Evolutionary conservation across 2,329 filamentous ascomycete species (phyloP).

Genomic region (Hypoxylon sp.): DNA sequence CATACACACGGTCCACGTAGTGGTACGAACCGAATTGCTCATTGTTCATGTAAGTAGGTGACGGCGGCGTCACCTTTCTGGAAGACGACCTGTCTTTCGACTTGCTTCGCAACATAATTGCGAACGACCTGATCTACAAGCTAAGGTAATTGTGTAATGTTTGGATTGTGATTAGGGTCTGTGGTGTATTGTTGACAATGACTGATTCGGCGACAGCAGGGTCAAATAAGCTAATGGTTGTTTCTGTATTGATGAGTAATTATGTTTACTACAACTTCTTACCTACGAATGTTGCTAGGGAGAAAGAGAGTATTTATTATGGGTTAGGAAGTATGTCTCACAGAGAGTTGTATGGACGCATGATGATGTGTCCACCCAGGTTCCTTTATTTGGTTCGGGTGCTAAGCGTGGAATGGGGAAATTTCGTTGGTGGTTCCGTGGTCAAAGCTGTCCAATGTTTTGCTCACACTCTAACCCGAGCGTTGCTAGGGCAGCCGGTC

Average conservation of each 20-base stretch:
- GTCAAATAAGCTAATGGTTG: conserved; percentile 22
- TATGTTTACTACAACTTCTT: conserved; percentile 38
- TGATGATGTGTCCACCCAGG: conserved; percentile 49
- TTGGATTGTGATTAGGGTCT: conserved; percentile 14
- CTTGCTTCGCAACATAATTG: conserved; percentile 50
- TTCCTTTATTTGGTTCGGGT: conserved; percentile 41
- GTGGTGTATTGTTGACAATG: conserved; percentile 27
- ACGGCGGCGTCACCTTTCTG: conserved; percentile 72
- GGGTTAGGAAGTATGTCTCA: conserved; percentile 35
- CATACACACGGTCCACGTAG: conserved; percentile 22
- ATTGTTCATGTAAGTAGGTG: conserved; percentile 75
- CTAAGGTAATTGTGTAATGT: conserved; percentile 9
- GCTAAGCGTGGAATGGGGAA: conserved; percentile 43
- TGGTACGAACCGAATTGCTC: conserved; percentile 74
- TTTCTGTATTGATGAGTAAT: conserved; percentile 31
- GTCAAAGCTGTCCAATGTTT: conserved; percentile 47
- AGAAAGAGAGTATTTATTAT: conserved; percentile 42
- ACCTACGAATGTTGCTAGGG: conserved; percentile 40
- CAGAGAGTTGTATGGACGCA: conserved; percentile 43
- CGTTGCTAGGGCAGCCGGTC: conserved; percentile 52
- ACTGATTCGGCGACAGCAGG: background rate
- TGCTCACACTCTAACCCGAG: conserved; percentile 28
- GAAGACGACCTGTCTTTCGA: conserved; percentile 57
- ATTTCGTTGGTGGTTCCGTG: conserved; percentile 37
- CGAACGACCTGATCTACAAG: conserved; percentile 14